Evolutionary conservation across 1,284 basidiomycete genomes (phyloP), one percentile per base, ranked within the genome.

Genomic region (Malassezia psittaci): DNA sequence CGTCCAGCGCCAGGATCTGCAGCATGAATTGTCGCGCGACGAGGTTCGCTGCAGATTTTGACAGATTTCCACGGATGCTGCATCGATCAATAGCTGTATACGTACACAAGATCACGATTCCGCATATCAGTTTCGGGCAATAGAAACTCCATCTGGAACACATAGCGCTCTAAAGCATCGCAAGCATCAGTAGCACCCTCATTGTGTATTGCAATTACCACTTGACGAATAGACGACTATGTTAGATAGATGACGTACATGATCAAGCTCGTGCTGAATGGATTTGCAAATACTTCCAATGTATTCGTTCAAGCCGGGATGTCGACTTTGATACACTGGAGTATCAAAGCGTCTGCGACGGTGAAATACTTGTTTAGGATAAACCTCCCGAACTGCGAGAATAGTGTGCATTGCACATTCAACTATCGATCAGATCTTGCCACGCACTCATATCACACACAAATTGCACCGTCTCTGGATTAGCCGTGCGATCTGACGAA

Each of bases 401-500:
- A 96, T 87, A 1, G 85, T 86, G 72, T 96, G 90, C 56, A 94
- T 84, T 1, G 88, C 86, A 21, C 91, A 86, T 75, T 96, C 91
- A 65, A 96, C 55, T 57, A 39, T n/a, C 24, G 7, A 34, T 52
- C 10, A 57, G 46, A 29, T 29, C 11, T 9, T 8, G 9, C 21
- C 32, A 49, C 55, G 13, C 49, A 57, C 55, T 18, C 29, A 57
- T 34, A 4, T 57, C 51, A 24, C 37, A 16, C 12, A 52, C 42
- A 35, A 24, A 36, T 13, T 18, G 29, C 15, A 57, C 41, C 33
- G 55, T 57, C 41, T 57, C 55, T 57, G 10, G 4, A 16, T 36
- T 13, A 47, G 33, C 19, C 18, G 1, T 18, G 34, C n/a, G 7
- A 29, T 29, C 4, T 7, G 7, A 48, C 55, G n/a, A 12, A 52